phyloP scores from a whole-genome alignment of 352 stramenopile species.

The Blastocystis sp. region DNA sequence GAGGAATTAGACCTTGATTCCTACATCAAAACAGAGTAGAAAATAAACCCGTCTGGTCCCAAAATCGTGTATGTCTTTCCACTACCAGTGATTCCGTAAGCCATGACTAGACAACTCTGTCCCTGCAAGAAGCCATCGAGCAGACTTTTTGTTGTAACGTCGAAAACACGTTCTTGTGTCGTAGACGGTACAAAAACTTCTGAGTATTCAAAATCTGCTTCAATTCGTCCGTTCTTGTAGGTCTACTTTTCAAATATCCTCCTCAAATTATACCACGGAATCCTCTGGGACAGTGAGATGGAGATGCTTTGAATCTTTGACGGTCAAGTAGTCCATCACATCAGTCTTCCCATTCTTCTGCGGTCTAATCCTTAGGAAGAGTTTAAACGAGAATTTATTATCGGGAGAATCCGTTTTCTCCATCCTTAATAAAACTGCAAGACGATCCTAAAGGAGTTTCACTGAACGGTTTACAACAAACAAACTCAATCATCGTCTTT shows the following conservation, averaged over 20 bases:
- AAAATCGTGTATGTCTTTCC: constrained; percentile 36
- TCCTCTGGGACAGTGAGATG: constrained; percentile 12
- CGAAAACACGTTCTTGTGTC: constrained; percentile 24
- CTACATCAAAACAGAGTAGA: background rate
- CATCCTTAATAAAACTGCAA: background rate
- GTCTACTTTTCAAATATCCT: background rate
- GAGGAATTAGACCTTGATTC: constrained; percentile 1
- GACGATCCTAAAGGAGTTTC: background rate
- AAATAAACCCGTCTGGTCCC: background rate
- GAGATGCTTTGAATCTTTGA: background rate
- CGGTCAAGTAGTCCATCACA: background rate
- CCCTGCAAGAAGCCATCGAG: constrained; percentile 24
- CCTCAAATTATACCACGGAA: background rate
- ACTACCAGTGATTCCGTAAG: constrained; percentile 36
- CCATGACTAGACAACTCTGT: constrained; percentile 15
- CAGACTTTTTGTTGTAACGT: constrained; percentile 6
- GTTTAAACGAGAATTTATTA: background rate
- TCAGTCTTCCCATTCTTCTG: constrained; percentile 33
- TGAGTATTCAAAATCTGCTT: constrained; percentile 43
- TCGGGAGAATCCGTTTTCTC: background rate
- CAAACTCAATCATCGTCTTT: background rate
- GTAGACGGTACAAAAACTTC: constrained; percentile 8
- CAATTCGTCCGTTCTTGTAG: constrained; percentile 38
- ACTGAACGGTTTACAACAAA: background rate
- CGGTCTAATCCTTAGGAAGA: constrained; percentile 30